Percentiles rank a stretch among this genome's conserved stretches.
phyloP scores from a whole-genome alignment of 306 rosid genomes.

The Prunus salicina region DNA sequence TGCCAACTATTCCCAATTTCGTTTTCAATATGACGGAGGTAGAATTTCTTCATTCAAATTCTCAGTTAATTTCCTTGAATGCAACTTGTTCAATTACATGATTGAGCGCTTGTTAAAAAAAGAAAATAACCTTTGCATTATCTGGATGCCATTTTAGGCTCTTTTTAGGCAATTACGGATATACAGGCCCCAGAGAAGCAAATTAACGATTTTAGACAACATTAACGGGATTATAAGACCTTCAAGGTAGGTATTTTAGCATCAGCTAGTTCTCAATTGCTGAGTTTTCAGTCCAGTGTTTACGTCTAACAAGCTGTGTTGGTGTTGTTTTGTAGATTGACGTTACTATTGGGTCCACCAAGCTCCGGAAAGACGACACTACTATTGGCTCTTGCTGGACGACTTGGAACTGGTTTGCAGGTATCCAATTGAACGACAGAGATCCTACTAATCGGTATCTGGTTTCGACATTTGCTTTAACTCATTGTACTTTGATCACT shows the following conservation, averaged over 20 bases:
- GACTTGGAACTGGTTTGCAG: slow-evolving; percentile 82
- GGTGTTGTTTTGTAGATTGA: slow-evolving; percentile 50
- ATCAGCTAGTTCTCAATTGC: neutral
- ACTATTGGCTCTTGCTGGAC: slow-evolving; percentile 92
- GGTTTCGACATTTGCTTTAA: neutral
- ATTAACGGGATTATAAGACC: slow-evolving; percentile 85
- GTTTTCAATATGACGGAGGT: slow-evolving; percentile 89
- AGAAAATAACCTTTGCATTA: neutral
- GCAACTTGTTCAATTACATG: neutral
- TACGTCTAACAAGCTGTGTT: neutral
- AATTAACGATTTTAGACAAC: slow-evolving; percentile 76
- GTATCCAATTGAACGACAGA: slow-evolving; percentile 30
- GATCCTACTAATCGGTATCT: neutral
- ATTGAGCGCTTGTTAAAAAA: neutral
- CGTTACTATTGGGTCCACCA: slow-evolving; percentile 92
- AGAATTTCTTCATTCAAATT: neutral
- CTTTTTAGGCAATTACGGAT: slow-evolving; percentile 63
- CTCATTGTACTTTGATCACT: slow-evolving; percentile 20
- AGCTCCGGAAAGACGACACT: slow-evolving; percentile 95
- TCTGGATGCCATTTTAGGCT: slow-evolving; percentile 36
- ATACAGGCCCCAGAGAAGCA: slow-evolving; percentile 56
- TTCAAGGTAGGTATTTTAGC: slow-evolving; percentile 49
- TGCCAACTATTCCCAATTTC: slow-evolving; percentile 93
- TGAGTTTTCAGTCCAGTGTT: slow-evolving; percentile 8
- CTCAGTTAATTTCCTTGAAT: neutral